Percentiles rank a stretch among this genome's conserved stretches.
phyloP scores from a whole-genome alignment of 2,329 filamentous ascomycete genomes.

The Dryadomyces quercus-mongolicae region DNA sequence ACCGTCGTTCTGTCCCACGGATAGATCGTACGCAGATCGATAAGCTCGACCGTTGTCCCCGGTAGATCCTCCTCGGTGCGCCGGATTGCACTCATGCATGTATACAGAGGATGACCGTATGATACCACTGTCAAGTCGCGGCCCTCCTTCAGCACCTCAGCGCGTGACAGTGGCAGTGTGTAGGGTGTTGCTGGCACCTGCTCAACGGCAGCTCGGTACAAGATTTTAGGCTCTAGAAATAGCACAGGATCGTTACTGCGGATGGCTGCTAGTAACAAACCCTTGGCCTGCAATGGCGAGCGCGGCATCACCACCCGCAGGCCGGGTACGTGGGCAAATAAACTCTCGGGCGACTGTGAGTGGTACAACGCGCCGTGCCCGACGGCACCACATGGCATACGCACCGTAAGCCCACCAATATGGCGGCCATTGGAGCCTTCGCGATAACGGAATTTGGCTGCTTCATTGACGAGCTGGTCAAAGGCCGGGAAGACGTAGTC shows the following conservation, averaged over 20 bases:
- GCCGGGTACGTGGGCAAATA: conserved; percentile 82
- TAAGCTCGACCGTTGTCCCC: conserved; percentile 52
- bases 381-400: conserved; percentile 84
- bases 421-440: conserved; percentile 45
- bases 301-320: conserved; percentile 76
- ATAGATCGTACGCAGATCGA: conserved; percentile 79
- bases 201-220: conserved; percentile 85
- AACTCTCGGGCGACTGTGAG: conserved; percentile 75
- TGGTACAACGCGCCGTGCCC: conserved; percentile 84
- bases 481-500: conserved; percentile 92
- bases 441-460: conserved; percentile 75
- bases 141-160: conserved; percentile 71
- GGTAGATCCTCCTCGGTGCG: conserved; percentile 60
- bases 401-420: conserved; percentile 69
- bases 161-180: conserved; percentile 73
- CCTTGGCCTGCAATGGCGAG: conserved; percentile 80
- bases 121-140: conserved; percentile 74
- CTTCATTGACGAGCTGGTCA: conserved; percentile 89
- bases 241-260: conserved; percentile 76
- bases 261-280: conserved; percentile 65
- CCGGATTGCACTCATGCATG: conserved; percentile 64
- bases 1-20: conserved; percentile 82
- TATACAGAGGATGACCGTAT: conserved; percentile 83
- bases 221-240: conserved; percentile 88
- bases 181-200: conserved; percentile 76